Evolutionary conservation across 1,284 basidiomycete species (phyloP).

Genomic region (Fomitopsis pinicola): DNA sequence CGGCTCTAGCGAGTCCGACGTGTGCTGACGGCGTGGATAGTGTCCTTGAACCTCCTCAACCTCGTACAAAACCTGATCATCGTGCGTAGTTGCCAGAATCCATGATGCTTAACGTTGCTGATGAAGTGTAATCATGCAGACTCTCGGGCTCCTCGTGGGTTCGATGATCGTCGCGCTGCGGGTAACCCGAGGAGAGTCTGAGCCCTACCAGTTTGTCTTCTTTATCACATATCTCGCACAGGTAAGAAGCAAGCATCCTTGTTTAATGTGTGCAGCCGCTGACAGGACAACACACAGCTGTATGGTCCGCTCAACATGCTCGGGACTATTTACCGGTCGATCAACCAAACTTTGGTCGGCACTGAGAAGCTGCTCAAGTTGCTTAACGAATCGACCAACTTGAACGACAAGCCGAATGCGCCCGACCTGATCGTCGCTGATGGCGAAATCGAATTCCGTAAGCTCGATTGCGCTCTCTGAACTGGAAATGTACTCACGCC

Average conservation of each 20-base stretch:
- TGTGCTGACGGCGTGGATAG: slow-evolving; percentile 30
- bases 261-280: not conserved
- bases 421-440: slow-evolving; percentile 68
- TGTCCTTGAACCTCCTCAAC: slow-evolving; percentile 69
- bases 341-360: slow-evolving; percentile 75
- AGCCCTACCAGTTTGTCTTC: slow-evolving; percentile 63
- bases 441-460: slow-evolving; percentile 86
- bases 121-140: slow-evolving; percentile 33
- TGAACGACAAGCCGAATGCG: slow-evolving; percentile 77
- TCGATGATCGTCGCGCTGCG: slow-evolving; percentile 71
- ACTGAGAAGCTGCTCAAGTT: slow-evolving; percentile 75
- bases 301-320: slow-evolving; percentile 73
- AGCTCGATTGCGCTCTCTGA: not conserved
- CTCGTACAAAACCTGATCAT: slow-evolving; percentile 79
- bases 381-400: slow-evolving; percentile 74
- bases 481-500: slow-evolving; percentile 1
- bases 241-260: slow-evolving; percentile 34
- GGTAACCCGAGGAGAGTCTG: slow-evolving; percentile 47
- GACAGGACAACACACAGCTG: slow-evolving; percentile 36
- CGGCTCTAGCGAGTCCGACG: not conserved
- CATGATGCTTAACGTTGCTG: slow-evolving; percentile 1
- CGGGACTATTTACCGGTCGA: slow-evolving; percentile 67
- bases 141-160: slow-evolving; percentile 72
- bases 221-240: slow-evolving; percentile 81
- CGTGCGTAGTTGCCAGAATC: slow-evolving; percentile 32